Percentiles rank a stretch among this genome's conserved stretches.
Evolutionary conservation across 164 flowering plant species (phyloP).

Genomic region (Santalum album): DNA sequence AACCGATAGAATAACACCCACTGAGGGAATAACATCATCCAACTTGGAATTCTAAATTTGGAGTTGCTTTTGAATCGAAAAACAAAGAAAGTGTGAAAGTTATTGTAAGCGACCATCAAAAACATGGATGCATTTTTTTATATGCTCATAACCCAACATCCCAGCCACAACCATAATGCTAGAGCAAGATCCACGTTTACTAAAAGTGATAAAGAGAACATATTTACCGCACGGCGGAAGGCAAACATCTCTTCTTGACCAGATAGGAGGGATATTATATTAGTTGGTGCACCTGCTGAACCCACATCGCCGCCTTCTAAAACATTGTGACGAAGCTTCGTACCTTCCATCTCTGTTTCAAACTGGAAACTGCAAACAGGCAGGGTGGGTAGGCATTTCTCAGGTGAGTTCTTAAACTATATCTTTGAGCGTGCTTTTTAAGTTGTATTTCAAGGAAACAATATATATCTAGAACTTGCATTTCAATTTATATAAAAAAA

Average conservation of each 20-base stretch:
- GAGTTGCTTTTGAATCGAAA: too few relatives aligned
- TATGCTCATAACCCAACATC: background rate
- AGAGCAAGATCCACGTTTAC: background rate
- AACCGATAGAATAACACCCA: too few relatives aligned
- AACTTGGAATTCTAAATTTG: background rate
- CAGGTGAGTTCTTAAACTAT: too few relatives aligned
- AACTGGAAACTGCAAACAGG: constrained; percentile 85
- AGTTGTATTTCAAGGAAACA: too few relatives aligned
- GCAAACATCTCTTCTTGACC: constrained; percentile 98
- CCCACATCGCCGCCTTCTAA: constrained; percentile 62
- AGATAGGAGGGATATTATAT: constrained; percentile 64
- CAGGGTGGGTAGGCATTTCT: too few relatives aligned
- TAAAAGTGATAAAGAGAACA: background rate
- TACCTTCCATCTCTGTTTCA: constrained; percentile 86
- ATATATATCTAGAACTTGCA: too few relatives aligned
- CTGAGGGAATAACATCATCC: too few relatives aligned
- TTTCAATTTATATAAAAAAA: too few relatives aligned
- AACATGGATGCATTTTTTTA: background rate
- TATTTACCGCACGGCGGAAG: constrained; percentile 84
- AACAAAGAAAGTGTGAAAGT: background rate
- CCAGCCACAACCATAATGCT: background rate
- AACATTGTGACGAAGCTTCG: constrained; percentile 77
- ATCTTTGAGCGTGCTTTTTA: too few relatives aligned
- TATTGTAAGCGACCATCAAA: too few relatives aligned
- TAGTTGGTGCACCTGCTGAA: constrained; percentile 55